Evolutionary conservation across 805 yeast genomes (phyloP).

Genomic region (Candida verbasci): DNA sequence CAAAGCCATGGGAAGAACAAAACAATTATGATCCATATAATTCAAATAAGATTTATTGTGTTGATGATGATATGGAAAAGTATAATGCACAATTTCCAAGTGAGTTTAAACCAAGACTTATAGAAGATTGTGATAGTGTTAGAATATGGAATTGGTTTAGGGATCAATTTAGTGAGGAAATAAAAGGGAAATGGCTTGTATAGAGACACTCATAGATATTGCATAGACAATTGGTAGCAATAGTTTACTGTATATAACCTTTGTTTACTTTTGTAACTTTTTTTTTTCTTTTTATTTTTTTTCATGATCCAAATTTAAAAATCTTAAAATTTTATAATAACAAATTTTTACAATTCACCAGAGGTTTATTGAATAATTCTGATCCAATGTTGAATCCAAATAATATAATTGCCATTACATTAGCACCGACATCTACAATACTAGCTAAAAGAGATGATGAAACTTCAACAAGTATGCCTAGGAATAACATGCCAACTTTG

Average conservation of each 20-base stretch:
- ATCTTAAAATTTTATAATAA: not conserved
- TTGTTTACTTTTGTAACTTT: conserved; percentile 1
- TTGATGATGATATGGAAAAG: conserved; percentile 12
- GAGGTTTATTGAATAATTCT: too few relatives aligned
- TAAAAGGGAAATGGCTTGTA: conserved; percentile 10
- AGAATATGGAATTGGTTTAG: conserved; percentile 28
- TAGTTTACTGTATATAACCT: conserved; percentile 1
- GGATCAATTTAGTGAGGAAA: conserved; percentile 13
- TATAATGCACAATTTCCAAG: conserved; percentile 15
- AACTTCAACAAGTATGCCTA: conserved; percentile 2
- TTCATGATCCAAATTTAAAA: conserved; percentile 4
- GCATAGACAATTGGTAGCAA: not conserved
- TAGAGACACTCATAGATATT: not conserved
- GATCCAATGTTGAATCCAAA: conserved; percentile 1
- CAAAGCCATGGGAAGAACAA: conserved; percentile 57
- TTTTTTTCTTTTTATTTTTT: not conserved
- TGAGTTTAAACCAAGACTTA: conserved; percentile 20
- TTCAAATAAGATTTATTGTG: conserved; percentile 22
- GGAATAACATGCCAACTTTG: conserved; percentile 8
- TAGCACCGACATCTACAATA: conserved; percentile 2
- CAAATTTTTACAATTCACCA: not conserved
- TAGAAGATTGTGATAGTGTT: conserved; percentile 24
- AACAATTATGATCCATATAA: conserved; percentile 20
- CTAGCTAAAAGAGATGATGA: conserved; percentile 8
- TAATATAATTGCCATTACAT: conserved; percentile 2